Evolutionary conservation across 2,329 filamentous ascomycete genomes (phyloP).

Genomic region (Exophiala dermatitidis): DNA sequence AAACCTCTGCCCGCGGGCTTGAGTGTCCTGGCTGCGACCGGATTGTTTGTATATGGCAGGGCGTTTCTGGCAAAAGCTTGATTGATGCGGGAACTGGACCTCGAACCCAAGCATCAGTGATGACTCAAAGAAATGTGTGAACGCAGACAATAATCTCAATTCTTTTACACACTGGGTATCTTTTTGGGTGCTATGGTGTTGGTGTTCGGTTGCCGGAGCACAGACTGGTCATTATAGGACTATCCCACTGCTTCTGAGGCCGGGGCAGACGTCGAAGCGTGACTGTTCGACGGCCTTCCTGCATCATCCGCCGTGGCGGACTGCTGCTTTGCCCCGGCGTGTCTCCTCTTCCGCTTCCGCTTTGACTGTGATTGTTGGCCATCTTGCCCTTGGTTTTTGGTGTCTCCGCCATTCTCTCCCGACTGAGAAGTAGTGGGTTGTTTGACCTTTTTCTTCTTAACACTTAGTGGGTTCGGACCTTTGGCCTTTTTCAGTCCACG

Average conservation of each 20-base stretch:
- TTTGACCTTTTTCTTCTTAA: conserved; percentile 41
- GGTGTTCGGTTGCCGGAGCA: not conserved
- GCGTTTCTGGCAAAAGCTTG: conserved; percentile 45
- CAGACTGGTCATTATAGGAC: not conserved
- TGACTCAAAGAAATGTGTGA: too few species aligned
- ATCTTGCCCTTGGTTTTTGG: conserved; percentile 12
- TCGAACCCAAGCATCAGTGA: too few species aligned
- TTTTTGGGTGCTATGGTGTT: not conserved
- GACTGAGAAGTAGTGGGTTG: not conserved
- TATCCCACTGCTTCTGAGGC: conserved; percentile 1
- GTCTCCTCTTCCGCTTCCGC: conserved; percentile 4
- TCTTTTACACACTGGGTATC: not conserved
- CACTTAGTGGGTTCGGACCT: conserved; percentile 43
- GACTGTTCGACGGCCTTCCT: not conserved
- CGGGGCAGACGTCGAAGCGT: not conserved
- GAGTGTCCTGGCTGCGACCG: conserved; percentile 70
- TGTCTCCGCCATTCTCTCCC: conserved; percentile 20
- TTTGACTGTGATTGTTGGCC: conserved; percentile 11
- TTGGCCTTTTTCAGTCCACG: conserved; percentile 36
- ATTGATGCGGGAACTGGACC: not conserved
- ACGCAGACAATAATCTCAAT: not conserved
- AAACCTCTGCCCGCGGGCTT: conserved; percentile 81
- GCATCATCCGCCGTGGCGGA: not conserved
- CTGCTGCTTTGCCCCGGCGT: not conserved
- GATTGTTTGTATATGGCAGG: conserved; percentile 69